A percentile compares a stretch with the other conserved stretches of the same genome.
These are phyloP conservation scores for Exophiala calicioides DNA, from an alignment of 2,329 filamentous ascomycete species.

Conservation along the genomic window DNA sequence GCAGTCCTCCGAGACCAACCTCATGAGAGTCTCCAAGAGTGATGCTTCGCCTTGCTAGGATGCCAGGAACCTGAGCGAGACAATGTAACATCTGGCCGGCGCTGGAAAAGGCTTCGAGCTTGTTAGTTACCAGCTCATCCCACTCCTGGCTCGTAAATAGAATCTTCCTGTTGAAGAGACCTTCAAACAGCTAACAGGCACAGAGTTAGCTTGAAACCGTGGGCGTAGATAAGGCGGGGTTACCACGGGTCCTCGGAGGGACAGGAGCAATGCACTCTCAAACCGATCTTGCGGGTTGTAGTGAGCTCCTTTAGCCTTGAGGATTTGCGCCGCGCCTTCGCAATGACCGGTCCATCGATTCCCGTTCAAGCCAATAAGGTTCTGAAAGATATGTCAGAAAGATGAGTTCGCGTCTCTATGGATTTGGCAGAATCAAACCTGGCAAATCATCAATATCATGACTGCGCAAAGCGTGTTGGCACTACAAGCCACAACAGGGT, in stretches of 20 bases:
- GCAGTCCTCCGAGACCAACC: neutral
- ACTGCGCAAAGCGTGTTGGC: slow-evolving; percentile 34
- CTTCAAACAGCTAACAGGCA: slow-evolving; percentile 7
- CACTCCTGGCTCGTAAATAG: slow-evolving; percentile 2
- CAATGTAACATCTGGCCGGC: neutral
- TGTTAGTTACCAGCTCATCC: slow-evolving; percentile 2
- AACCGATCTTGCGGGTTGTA: neutral
- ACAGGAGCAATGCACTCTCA: slow-evolving; percentile 4
- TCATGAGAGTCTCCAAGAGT: neutral
- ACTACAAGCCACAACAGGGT: slow-evolving; percentile 28
- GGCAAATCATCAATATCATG: slow-evolving; percentile 34
- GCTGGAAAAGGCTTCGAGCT: too few species aligned
- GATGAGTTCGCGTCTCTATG: too few species aligned
- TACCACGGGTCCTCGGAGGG: slow-evolving; percentile 11
- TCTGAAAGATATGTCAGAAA: slow-evolving; percentile 21
- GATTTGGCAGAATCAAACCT: too few species aligned
- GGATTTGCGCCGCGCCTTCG: slow-evolving; percentile 36
- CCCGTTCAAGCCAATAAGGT: slow-evolving; percentile 30
- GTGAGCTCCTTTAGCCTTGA: slow-evolving; percentile 1
- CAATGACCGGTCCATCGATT: slow-evolving; percentile 35
- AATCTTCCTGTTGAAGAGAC: neutral
- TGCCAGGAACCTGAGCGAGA: neutral
- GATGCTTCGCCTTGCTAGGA: neutral
- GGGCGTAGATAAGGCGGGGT: neutral
- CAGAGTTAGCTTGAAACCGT: neutral